A percentile compares a stretch with the other conserved stretches of the same genome.
Evolutionary conservation across 2,329 filamentous ascomycete genomes (phyloP).

Genomic region (Aureobasidium namibiae): DNA sequence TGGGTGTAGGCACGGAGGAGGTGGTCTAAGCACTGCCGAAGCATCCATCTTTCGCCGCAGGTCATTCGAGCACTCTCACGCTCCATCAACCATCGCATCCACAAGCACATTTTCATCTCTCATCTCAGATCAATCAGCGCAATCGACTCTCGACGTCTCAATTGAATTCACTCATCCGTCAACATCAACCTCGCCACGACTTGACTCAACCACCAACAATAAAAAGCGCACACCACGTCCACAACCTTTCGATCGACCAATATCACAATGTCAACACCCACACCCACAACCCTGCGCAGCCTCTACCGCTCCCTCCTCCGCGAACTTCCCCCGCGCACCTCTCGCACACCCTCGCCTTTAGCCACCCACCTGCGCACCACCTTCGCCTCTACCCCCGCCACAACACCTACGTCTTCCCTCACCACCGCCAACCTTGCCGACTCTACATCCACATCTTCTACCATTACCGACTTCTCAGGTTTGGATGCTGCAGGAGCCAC

Average conservation of each 20-base stretch:
- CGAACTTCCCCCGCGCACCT: conserved; percentile 68
- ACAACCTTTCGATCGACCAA: background rate
- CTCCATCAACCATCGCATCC: background rate
- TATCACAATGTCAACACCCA: conserved; percentile 26
- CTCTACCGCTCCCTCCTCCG: conserved; percentile 84
- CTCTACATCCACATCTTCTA: background rate
- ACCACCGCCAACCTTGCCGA: background rate
- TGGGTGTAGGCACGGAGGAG: background rate
- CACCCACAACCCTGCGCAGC: conserved; percentile 51
- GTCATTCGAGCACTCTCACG: background rate
- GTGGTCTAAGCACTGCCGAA: background rate
- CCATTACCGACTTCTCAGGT: background rate
- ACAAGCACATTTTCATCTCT: background rate
- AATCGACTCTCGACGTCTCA: rapidly evolving
- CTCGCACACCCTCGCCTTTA: conserved; percentile 53
- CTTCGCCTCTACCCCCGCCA: conserved; percentile 37
- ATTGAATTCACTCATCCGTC: too few species aligned
- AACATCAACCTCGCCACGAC: background rate
- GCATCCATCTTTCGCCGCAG: conserved; percentile 3
- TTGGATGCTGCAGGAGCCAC: conserved; percentile 7
- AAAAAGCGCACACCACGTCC: background rate
- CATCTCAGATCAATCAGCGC: background rate
- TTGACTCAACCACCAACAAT: background rate
- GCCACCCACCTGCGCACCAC: conserved; percentile 60
- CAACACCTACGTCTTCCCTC: conserved; percentile 1